phyloP scores from a whole-genome alignment of 2,329 filamentous ascomycete genomes.

The Colletotrichum sp. region DNA sequence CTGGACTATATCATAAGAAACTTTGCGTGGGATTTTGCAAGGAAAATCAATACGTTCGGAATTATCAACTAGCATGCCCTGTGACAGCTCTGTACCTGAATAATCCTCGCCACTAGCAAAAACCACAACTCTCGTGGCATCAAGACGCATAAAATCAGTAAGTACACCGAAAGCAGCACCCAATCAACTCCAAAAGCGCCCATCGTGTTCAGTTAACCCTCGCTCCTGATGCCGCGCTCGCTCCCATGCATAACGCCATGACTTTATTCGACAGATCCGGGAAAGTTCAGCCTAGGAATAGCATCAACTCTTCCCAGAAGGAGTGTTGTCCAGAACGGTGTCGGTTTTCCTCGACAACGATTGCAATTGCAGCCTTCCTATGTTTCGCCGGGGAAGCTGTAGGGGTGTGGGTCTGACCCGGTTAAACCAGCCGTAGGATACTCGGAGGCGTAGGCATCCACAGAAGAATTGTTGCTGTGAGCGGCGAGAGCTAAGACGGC shows the following conservation, averaged over 20 bases:
- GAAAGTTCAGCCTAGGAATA: neutral
- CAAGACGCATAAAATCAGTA: neutral
- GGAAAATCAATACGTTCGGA: neutral
- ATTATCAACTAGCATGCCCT: neutral
- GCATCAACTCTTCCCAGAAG: neutral
- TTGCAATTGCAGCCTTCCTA: slow-evolving; percentile 24
- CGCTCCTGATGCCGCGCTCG: slow-evolving; percentile 10
- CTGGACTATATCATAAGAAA: neutral
- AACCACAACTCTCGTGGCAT: neutral
- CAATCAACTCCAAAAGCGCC: slow-evolving; percentile 7
- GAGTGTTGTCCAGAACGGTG: neutral
- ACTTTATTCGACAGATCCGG: neutral
- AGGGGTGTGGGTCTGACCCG: slow-evolving; percentile 29
- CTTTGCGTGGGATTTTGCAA: neutral
- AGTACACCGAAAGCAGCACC: neutral
- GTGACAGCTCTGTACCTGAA: neutral
- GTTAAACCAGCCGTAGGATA: slow-evolving; percentile 32
- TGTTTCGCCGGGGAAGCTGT: slow-evolving; percentile 42
- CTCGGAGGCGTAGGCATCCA: slow-evolving; percentile 47
- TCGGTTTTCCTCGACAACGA: neutral
- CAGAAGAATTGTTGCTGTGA: slow-evolving; percentile 40
- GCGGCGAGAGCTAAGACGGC: slow-evolving; percentile 53
- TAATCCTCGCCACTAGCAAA: neutral
- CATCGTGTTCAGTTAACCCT: slow-evolving; percentile 9
- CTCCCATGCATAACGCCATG: slow-evolving; percentile 18